These are phyloP conservation scores for Scedosporium minutisporum DNA, from an alignment of 2,329 filamentous ascomycete species.

Conservation along the genomic window DNA sequence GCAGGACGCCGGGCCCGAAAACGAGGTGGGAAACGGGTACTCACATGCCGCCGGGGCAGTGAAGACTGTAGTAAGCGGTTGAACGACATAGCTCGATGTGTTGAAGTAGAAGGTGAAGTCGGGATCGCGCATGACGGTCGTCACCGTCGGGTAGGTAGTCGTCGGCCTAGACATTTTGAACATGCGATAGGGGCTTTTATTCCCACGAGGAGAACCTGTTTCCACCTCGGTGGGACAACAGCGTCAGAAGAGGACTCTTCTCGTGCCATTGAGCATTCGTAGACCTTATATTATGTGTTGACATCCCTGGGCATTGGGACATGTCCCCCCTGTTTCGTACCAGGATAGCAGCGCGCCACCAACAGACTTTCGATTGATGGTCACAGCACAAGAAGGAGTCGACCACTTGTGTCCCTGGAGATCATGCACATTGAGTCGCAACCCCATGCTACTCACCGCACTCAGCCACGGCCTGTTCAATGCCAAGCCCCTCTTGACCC, in stretches of 20 bases:
- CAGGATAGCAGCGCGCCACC: not conserved
- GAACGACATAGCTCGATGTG: not conserved
- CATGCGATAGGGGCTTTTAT: not conserved
- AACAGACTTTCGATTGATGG: not conserved
- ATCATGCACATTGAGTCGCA: not conserved
- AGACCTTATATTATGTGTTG: not conserved
- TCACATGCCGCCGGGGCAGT: not conserved
- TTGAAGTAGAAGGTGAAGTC: not conserved
- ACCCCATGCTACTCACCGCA: not conserved
- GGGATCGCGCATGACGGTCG: not conserved
- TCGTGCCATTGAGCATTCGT: not conserved
- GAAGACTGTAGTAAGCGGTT: not conserved
- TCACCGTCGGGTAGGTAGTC: not conserved
- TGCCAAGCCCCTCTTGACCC: not conserved
- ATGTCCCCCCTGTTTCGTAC: not conserved
- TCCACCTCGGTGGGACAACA: not conserved
- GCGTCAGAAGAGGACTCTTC: not conserved
- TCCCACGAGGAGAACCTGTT: not conserved
- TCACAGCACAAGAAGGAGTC: not conserved
- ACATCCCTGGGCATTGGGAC: not conserved
- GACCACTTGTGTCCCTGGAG: not conserved
- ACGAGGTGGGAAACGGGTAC: not conserved
- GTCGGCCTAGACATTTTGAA: not conserved
- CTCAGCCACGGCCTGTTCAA: not conserved
- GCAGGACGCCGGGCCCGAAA: not conserved